Base-by-base conservation (phyloP, 177 flowering plant species). In the Telopea speciosissima region DNA sequence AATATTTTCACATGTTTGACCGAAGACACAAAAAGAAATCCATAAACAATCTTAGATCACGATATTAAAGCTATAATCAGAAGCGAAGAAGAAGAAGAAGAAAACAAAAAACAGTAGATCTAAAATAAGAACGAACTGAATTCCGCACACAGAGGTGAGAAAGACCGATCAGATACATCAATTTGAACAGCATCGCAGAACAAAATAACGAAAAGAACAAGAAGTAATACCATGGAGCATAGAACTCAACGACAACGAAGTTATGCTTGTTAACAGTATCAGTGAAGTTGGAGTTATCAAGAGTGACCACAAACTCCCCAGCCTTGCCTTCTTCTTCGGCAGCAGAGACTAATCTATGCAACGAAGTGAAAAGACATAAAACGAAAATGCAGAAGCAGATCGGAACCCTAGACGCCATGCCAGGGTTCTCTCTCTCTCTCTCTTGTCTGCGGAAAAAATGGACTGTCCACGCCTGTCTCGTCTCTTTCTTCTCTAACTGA, bases 221-320 rank as follows among this genome's bases (percentile, higher is more conserved):
- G 23, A 8, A 16, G 19, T 3, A 19, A 58, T n/a, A 58, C 61
- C 61, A 58, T 58, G 61, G 61, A 58, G 61, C 61, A 82, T 91
- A 93, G 83, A 93, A 93, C 76, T 93, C 98, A 36, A 93, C 97
- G 76, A 93, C 93, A 81, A 93, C 75, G 85, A 93, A 91, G 21
- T 81, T 70, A 68, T 86, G 82, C 69, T 91, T 90, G 80, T 73
- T 62, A 66, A 93, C 80, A 19, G 79, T 77, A 2, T 91, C 90
- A 31, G 83, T 25, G 83, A 93, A 90, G 79, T 93, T 93, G 49
- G 92, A 79, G 68, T 82, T 79, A 75, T 90, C 96, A 70, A 93
- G 77, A 28, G 94, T 90, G 73, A 91, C 63, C 23, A 93, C 98
- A 70, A 70, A 83, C 75, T 90, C 92, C 75, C 73, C 64, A 19